phyloP scores from a whole-genome alignment of 2,329 filamentous ascomycete genomes.

The Cercospora citrullina region DNA sequence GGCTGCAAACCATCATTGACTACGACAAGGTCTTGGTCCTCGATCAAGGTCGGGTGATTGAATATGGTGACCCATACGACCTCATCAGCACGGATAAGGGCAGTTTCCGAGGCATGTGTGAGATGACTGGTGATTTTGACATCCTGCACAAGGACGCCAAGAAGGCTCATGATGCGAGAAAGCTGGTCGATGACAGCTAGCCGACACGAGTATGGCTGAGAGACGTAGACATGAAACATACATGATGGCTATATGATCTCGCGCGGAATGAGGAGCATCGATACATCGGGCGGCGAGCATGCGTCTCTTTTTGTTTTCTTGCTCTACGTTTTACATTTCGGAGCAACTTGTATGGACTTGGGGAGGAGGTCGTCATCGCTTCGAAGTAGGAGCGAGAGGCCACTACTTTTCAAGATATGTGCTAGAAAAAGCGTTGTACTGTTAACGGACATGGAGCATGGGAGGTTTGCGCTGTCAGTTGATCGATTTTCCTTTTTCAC shows the following conservation, averaged over 20 bases:
- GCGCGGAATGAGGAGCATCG: neutral
- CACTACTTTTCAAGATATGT: neutral
- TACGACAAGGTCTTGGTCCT: slow-evolving; percentile 97
- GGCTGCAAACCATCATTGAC: slow-evolving; percentile 93
- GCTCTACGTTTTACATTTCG: neutral
- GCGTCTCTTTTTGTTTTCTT: slow-evolving; percentile 1
- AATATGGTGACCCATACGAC: slow-evolving; percentile 87
- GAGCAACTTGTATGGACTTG: neutral
- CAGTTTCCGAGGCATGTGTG: slow-evolving; percentile 66
- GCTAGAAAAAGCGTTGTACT: slow-evolving; percentile 7
- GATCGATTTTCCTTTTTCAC: neutral
- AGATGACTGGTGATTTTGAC: slow-evolving; percentile 66
- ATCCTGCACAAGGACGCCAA: slow-evolving; percentile 57
- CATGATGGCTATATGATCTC: slow-evolving; percentile 5
- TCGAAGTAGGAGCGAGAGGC: neutral
- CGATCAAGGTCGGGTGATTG: slow-evolving; percentile 82
- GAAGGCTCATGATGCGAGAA: slow-evolving; percentile 48
- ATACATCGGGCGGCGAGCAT: slow-evolving; percentile 9
- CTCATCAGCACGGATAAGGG: slow-evolving; percentile 71
- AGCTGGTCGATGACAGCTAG: slow-evolving; percentile 42
- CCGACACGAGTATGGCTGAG: neutral
- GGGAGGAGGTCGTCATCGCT: neutral
- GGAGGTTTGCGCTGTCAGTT: neutral
- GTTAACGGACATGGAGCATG: neutral
- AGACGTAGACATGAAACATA: neutral